Percentiles rank a stretch among this genome's conserved stretches.
These are phyloP conservation scores for Xylariales sp. DNA, from an alignment of 2,329 filamentous ascomycete species.

Conservation along the genomic window DNA sequence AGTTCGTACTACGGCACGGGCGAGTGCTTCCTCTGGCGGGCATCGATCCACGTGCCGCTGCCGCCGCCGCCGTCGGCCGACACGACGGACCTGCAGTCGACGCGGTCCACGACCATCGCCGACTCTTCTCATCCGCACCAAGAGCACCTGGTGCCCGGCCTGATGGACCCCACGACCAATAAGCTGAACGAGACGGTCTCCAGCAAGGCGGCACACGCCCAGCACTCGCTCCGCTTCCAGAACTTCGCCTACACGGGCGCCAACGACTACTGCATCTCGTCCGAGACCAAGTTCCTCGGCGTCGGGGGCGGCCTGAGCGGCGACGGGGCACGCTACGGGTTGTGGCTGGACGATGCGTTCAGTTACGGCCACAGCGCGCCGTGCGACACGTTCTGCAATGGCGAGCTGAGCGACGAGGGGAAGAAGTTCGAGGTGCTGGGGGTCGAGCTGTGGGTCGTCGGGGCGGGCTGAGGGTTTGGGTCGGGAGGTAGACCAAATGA, in stretches of 20 bases:
- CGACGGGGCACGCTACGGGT: conserved; percentile 81
- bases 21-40: conserved; percentile 90
- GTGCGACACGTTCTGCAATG: conserved; percentile 92
- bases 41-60: conserved; percentile 60
- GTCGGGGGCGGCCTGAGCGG: conserved; percentile 67
- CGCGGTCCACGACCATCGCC: conserved; percentile 38
- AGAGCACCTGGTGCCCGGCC: conserved; percentile 28
- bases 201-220: conserved; percentile 22
- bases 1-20: conserved; percentile 92
- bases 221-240: conserved; percentile 85
- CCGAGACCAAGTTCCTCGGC: conserved; percentile 71
- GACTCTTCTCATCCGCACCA: conserved; percentile 16
- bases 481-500: too few species aligned
- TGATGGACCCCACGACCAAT: conserved; percentile 20
- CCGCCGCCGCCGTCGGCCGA: conserved; percentile 64
- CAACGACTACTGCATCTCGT: conserved; percentile 96
- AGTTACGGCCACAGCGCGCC: conserved; percentile 77
- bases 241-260: conserved; percentile 94
- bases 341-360: conserved; percentile 87
- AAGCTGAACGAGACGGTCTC: conserved; percentile 14
- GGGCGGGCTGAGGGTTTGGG: conserved; percentile 39
- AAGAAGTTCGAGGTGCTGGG: conserved; percentile 87
- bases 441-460: conserved; percentile 91
- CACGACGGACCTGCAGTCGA: conserved; percentile 37
- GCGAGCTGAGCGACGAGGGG: conserved; percentile 87